A percentile compares a stretch with the other conserved stretches of the same genome.
These are phyloP conservation scores for Leccinum colubrinum DNA, from an alignment of 1,284 basidiomycete species.

Conservation along the genomic window DNA sequence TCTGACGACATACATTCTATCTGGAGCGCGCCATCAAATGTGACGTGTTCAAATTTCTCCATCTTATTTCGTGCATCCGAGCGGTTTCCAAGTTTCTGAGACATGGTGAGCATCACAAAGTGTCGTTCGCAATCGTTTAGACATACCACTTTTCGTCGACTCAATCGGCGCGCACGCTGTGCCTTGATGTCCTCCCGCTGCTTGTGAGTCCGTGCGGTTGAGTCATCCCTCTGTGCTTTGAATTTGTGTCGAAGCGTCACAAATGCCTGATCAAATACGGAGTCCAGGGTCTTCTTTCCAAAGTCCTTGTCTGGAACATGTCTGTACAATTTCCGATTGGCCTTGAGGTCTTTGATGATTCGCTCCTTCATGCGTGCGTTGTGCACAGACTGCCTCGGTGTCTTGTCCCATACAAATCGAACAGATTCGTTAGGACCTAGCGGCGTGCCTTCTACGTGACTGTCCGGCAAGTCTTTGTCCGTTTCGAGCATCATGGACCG, in stretches of 20 bases:
- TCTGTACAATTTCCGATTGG: conserved; percentile 53
- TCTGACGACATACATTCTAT: conserved; percentile 78
- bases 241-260: conserved; percentile 66
- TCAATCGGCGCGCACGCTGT: conserved; percentile 52
- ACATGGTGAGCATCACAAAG: conserved; percentile 1
- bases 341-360: conserved; percentile 55
- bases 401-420: conserved; percentile 76
- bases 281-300: conserved; percentile 54
- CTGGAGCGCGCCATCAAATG: conserved; percentile 65
- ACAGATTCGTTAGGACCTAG: conserved; percentile 49
- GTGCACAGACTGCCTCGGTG: conserved; percentile 66
- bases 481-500: conserved; percentile 53
- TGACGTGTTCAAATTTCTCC: too few relatives aligned
- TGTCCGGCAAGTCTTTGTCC: conserved; percentile 59
- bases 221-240: conserved; percentile 52
- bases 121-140: background rate
- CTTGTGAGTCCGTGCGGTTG: conserved; percentile 41
- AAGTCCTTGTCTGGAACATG: conserved; percentile 67
- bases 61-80: too few relatives aligned
- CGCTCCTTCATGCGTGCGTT: conserved; percentile 68
- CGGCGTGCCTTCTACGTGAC: conserved; percentile 50
- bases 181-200: conserved; percentile 59
- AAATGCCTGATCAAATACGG: conserved; percentile 67
- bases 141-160: conserved; percentile 61
- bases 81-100: background rate